Evolutionary conservation across 768 basidiomycete species (phyloP).

Genomic region (Sporobolomyces phaffii): DNA sequence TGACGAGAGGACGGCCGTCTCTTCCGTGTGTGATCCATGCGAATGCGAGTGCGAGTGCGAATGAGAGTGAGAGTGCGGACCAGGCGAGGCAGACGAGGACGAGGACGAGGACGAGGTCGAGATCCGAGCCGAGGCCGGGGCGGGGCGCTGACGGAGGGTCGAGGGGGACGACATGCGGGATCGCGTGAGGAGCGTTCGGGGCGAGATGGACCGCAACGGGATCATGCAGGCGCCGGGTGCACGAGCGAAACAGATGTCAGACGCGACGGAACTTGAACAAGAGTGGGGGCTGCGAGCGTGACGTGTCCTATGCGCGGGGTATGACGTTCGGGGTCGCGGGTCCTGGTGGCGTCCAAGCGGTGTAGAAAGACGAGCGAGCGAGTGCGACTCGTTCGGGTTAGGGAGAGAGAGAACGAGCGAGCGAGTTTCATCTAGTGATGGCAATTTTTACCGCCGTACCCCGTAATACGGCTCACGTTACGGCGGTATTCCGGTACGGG

Average conservation of each 20-base stretch:
- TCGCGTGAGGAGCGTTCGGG: background rate
- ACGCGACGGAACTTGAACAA: no score
- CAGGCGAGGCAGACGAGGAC: background rate
- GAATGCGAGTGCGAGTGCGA: slow-evolving; percentile 31
- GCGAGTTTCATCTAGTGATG: no score
- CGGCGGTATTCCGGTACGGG: no score
- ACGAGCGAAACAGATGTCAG: background rate
- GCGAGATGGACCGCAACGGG: background rate
- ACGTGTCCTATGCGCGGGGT: no score
- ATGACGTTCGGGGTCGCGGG: no score
- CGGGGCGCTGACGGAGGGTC: background rate
- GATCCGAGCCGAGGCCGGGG: background rate
- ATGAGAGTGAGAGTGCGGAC: slow-evolving; percentile 19
- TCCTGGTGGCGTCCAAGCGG: no score
- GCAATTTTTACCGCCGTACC: no score
- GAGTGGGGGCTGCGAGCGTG: background rate
- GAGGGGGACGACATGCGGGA: background rate
- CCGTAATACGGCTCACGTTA: no score
- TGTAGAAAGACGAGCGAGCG: no score
- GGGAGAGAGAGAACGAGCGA: no score
- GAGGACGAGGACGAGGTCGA: background rate
- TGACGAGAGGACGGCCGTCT: slow-evolving; percentile 63
- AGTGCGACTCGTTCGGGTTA: no score
- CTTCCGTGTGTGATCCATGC: slow-evolving; percentile 52
- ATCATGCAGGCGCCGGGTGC: background rate